Evolutionary conservation across 139 green algal species (phyloP), one percentile per base, ranked within the genome.

Genomic region (Chlorella ohadii): DNA sequence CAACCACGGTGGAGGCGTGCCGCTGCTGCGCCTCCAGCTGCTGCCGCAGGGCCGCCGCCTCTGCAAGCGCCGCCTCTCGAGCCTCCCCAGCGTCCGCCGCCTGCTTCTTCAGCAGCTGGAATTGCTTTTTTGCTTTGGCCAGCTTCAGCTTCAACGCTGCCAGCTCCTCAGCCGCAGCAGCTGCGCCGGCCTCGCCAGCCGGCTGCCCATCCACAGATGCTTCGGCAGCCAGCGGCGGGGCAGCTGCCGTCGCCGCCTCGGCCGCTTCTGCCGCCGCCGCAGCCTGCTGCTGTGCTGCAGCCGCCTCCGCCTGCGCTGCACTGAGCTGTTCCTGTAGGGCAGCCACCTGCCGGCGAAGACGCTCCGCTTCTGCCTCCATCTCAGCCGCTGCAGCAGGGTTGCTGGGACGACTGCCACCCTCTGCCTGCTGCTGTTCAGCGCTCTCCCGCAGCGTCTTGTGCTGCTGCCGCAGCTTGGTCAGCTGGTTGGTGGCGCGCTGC

Each of bases 71-170:
- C 0, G 57, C 65, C 22, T 83, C 77, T 16, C 55, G 34, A 0
- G 55, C 82, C 38, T 77, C 71, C 33, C 36, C 70, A 2, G 74
- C 75, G 74, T 86, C 82, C 3, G 82, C 64, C 41, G 70, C 82
- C 36, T 86, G 79, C 79, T 78, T 71, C 80, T 85, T 85, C 28
- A 85, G 55, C 15, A 79, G 34, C 77, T 83, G 75, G 28, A 87
- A 83, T 72, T 83, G 82, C 82, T 84, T 83, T 39, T 84, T 84
- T 12, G 82, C 82, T 31, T 83, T 83, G 51, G 51, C 66, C 17
- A 87, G 38, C 72, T 87, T 85, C 0, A 67, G 65, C 57, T 76
- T 78, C 70, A 87, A 57, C 1, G 83, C 83, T 13, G 82, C 33
- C 9, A 86, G 41, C 73, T 83, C 82, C 34, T 78, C 82, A 17